Conservation (phyloP, 139 green algal genomes). For the Chlorella sp. region DNA sequence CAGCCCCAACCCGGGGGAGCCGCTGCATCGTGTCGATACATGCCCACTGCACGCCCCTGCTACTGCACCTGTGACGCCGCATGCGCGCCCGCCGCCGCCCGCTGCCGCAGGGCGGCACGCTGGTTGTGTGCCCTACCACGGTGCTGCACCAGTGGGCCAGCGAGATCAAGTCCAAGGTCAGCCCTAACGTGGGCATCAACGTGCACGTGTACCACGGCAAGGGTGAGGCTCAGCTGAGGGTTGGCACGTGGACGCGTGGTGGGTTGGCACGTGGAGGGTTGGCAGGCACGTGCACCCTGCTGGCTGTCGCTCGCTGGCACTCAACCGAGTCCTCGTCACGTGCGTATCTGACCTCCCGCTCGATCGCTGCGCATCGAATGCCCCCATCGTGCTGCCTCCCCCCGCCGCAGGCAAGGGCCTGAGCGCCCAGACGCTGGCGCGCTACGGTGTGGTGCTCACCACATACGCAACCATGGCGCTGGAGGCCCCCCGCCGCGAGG, state of each 20-base stretch:
- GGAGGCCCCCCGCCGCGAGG: conserved; percentile 43
- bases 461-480: conserved; percentile 86
- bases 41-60: too few species aligned
- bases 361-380: neutral
- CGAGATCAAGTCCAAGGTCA: conserved; percentile 59
- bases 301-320: neutral
- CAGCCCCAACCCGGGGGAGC: too few species aligned
- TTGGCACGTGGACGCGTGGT: too few species aligned
- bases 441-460: conserved; percentile 85
- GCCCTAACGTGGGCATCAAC: conserved; percentile 34
- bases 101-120: conserved; percentile 21
- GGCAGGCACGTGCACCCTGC: too few species aligned
- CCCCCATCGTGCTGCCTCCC: neutral
- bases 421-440: conserved; percentile 45
- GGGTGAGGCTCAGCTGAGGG: neutral
- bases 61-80: neutral
- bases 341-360: too few species aligned
- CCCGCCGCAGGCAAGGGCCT: conserved; percentile 46
- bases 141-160: conserved; percentile 88
- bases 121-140: conserved; percentile 45
- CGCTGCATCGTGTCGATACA: too few species aligned
- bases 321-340: neutral
- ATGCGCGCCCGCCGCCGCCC: neutral
- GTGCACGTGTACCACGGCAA: conserved; percentile 86
- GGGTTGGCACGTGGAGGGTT: too few species aligned